phyloP scores from a whole-genome alignment of 1,139 yeast species.

The Yamadazyma atmosphaerica region DNA sequence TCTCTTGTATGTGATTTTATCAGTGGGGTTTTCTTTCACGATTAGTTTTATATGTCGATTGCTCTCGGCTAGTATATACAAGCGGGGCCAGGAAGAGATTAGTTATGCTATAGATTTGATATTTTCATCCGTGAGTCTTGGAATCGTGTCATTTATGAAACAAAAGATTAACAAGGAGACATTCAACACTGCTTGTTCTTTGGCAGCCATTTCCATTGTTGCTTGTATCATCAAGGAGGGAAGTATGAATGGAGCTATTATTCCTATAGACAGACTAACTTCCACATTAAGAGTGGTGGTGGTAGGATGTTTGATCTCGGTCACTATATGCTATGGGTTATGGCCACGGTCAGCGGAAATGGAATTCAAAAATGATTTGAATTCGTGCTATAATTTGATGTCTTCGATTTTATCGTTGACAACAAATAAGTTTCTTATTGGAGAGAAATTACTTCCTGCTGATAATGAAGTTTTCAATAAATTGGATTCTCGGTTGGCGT shows the following conservation, averaged over 20 bases:
- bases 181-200: slow-evolving; percentile 78
- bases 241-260: slow-evolving; percentile 56
- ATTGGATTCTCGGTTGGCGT: slow-evolving; percentile 41
- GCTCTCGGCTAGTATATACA: slow-evolving; percentile 49
- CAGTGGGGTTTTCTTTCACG: slow-evolving; percentile 57
- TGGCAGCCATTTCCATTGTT: slow-evolving; percentile 72
- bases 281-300: slow-evolving; percentile 61
- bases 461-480: slow-evolving; percentile 36
- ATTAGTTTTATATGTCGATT: slow-evolving; percentile 58
- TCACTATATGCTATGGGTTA: slow-evolving; percentile 55
- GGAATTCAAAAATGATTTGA: slow-evolving; percentile 46
- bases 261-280: slow-evolving; percentile 58
- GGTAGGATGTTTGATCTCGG: slow-evolving; percentile 62
- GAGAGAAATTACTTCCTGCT: slow-evolving; percentile 42
- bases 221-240: slow-evolving; percentile 81
- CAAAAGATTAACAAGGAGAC: slow-evolving; percentile 67
- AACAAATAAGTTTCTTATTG: slow-evolving; percentile 55
- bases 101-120: slow-evolving; percentile 61
- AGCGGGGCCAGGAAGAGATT: slow-evolving; percentile 47
- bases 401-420: slow-evolving; percentile 52
- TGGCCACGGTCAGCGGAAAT: slow-evolving; percentile 66
- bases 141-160: slow-evolving; percentile 67
- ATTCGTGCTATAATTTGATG: slow-evolving; percentile 55
- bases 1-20: slow-evolving; percentile 55
- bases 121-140: slow-evolving; percentile 57